Base-by-base conservation (phyloP, 306 rosid genomes). In the Mimosa pudica region DNA sequence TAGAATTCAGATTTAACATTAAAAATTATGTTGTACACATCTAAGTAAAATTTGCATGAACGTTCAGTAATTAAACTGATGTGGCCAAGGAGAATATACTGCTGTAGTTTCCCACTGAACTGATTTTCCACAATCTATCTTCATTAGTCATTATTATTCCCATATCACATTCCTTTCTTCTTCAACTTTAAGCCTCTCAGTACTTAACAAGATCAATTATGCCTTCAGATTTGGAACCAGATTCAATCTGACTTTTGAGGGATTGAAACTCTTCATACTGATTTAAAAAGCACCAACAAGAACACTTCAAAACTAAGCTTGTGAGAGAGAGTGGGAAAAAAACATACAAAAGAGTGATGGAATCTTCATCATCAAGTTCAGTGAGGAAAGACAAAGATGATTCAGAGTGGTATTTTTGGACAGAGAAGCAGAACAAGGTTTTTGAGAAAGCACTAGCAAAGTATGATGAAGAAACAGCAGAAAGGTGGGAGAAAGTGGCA, bases 381-480 rank as follows among this genome's bases (percentile, higher is more conserved):
- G 64, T 85, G 2, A 77, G 47, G 72, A 83, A 79, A 66, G 88
- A 85, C 17, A 77, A 71, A 13, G 6, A 74, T 71, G 11, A 76
- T 67, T 62, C n/a, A 71, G 93, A 86, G 4, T 68, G 18, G 45
- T 11, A 44, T 33, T 33, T 5, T 2, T 90, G 90, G 90, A 90
- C 88, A 0, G 69, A 84, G 30, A 85, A 86, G 79, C 85, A 90
- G 76, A 88, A 88, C 86, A 88, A 88, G 78, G 24, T 73, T 73
- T 88, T 90, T 54, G 90, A 90, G 71, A 86, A 42, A 52, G 94
- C 94, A 58, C 86, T 90, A 63, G 92, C 92, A 5, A 57, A 81
- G 61, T 85, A 79, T 33, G 92, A 88, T 63, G 86, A 84, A 62
- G 94, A 90, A 12, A 84, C 89, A 0, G 86, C 90, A 1, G 89